These are phyloP conservation scores for Rhodomyrtus psidioides DNA, from an alignment of 441 rosid genomes.

Conservation along the genomic window DNA sequence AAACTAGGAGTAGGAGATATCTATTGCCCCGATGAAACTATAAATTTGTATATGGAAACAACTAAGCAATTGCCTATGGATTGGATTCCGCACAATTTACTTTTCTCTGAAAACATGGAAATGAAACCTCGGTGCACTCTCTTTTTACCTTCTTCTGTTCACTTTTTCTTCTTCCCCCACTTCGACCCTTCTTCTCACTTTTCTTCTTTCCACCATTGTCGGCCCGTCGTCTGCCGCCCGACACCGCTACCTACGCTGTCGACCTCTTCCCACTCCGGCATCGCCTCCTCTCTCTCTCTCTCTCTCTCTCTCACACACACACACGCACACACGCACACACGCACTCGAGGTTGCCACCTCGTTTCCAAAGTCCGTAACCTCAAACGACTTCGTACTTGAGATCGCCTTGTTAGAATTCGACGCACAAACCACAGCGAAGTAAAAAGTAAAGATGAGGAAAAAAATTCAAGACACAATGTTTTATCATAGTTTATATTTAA, in stretches of 20 bases:
- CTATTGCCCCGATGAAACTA: neutral
- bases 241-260: neutral
- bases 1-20: neutral
- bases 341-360: neutral
- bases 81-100: neutral
- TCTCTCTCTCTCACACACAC: neutral
- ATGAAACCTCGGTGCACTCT: neutral
- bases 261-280: neutral
- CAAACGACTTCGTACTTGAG: neutral
- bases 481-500: too few relatives aligned
- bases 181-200: neutral
- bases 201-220: neutral
- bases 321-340: too few relatives aligned
- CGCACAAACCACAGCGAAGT: too few relatives aligned
- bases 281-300: neutral
- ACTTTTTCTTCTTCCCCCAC: neutral
- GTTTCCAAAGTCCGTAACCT: neutral
- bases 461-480: too few relatives aligned
- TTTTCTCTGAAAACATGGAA: neutral
- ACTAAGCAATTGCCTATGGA: neutral
- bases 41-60: neutral
- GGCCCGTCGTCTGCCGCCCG: neutral
- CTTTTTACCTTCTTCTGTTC: neutral
- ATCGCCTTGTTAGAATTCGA: too few relatives aligned
- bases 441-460: too few relatives aligned